Evolutionary conservation across 1,284 basidiomycete genomes (phyloP), one percentile per base, ranked within the genome.

Genomic region (Sporisorium scitamineum): DNA sequence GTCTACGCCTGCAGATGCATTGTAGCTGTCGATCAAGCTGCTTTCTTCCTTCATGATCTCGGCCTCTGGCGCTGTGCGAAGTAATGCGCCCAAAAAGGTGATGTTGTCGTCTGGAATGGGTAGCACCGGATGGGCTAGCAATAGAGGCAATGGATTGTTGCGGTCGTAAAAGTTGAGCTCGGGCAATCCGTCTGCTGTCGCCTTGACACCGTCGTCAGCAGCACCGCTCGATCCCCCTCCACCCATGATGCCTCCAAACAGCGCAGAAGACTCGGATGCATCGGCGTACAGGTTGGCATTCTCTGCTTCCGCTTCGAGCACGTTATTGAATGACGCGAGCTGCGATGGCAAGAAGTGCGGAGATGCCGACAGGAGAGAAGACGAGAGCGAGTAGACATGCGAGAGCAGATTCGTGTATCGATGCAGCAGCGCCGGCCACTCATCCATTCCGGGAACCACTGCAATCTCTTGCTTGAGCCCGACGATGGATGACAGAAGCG

Each of bases 271-370:
- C 10, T 55, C 55, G 16, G 57, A 22, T 0, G 59, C 56, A 47
- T 76, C 72, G 10, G 77, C 74, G 47, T 80, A 81, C 20, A 80
- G 59, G 29, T 80, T 78, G 16, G 68, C 54, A 27, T 78, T 79
- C 26, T 65, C 62, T 2, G 80, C 75, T 55, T 81, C 80, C 0
- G 70, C 67, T 53, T 80, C 76, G 6, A 81, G 68, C 13, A 80
- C 70, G 44, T 76, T 77, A 64, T 78, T 71, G 61, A 81, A 76
- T 1, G 78, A 73, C 2, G 78, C 70, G 0, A 81, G 53, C 52
- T 81, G 80, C 34, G 80, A 71, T 14, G 80, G 63, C 14, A 81
- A 45, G 20, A 78, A 81, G 39, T 78, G 78, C n/a, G 80, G 78
- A 14, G 72, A 66, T 2, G 78, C 64, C 29, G 80, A 81, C 8